Base-by-base conservation (phyloP, 176 grass and related monocot species). In the Ananas comosus region DNA sequence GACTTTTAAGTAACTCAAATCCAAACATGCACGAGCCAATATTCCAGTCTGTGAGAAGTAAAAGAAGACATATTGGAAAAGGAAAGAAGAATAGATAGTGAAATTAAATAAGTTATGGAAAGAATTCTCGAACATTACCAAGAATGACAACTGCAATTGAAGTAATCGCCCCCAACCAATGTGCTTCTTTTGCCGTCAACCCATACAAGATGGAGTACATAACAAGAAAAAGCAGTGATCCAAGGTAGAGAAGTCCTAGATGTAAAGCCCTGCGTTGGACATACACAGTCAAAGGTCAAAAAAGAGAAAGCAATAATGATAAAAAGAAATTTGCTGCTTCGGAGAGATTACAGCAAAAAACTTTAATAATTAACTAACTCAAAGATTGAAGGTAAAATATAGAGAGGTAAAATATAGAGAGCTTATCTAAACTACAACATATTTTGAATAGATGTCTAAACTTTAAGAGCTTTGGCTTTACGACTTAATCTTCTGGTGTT, bases 1-100 rank as follows among this genome's bases (percentile, higher is more conserved):
- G 84, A 77, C 87, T 99, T 88, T 87, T 99, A 67, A 99, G 86
- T 76, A 99, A 74, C 75, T 91, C 85, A 85, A 99, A 99, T 80
- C 76, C 80, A 88, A 93, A 99, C 72, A 88, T 82, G 73, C 94
- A 93, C 29, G 88, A 73, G 12, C 90, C 94, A 51, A 99, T 72
- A 76, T 99, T 99, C 94, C 94, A 99, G 71, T 99, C 94, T 99
- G 80, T 67, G 79, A 88, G 64, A 73, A 65, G 77, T 25, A 12
- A 76, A 78, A 72, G 52, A 64, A 67, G 64, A 83, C 64, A 49
- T 57, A 50, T 76, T 57, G 74, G 28, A 50, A 77, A 68, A 50
- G 68, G 67, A 78, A 21, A 69, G 73, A 75, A 74, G 48, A 51
- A 25, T 65, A 17, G 23, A 53, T 33, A 68, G 14, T 42, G 33